Percentiles rank a stretch among this genome's conserved stretches.
phyloP scores from a whole-genome alignment of 2,329 filamentous ascomycete species.

The Ophiostoma quercus region DNA sequence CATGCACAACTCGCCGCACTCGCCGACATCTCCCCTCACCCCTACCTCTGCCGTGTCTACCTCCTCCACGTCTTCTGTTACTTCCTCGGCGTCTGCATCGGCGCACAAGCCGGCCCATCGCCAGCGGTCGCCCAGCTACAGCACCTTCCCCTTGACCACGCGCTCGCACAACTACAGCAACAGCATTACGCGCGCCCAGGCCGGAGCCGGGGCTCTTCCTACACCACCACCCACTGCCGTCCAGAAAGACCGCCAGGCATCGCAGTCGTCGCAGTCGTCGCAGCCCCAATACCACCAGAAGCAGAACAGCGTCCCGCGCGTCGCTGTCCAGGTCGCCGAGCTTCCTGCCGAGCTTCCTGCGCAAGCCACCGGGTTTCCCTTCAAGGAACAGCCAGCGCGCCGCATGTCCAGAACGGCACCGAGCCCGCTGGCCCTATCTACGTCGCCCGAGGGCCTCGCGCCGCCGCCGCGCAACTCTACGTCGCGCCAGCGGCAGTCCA shows the following conservation, averaged over 20 bases:
- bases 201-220: background rate
- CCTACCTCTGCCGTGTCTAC: background rate
- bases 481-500: background rate
- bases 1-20: background rate
- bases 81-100: background rate
- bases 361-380: background rate
- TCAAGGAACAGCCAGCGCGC: background rate
- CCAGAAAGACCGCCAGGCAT: background rate
- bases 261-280: background rate
- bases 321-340: background rate
- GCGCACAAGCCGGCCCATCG: background rate
- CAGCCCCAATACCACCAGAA: background rate
- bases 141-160: constrained; percentile 19
- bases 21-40: background rate
- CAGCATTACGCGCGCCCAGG: background rate
- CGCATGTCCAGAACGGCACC: background rate
- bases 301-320: constrained; percentile 1
- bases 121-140: constrained; percentile 21
- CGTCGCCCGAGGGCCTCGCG: background rate
- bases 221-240: background rate
- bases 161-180: constrained; percentile 10
- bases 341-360: constrained; percentile 4
- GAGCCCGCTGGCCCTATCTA: background rate
- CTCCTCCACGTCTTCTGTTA: background rate
- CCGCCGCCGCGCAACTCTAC: background rate